These are phyloP conservation scores for Arabidopsis lyrata DNA, from an alignment of 441 rosid genomes.

Conservation along the genomic window DNA sequence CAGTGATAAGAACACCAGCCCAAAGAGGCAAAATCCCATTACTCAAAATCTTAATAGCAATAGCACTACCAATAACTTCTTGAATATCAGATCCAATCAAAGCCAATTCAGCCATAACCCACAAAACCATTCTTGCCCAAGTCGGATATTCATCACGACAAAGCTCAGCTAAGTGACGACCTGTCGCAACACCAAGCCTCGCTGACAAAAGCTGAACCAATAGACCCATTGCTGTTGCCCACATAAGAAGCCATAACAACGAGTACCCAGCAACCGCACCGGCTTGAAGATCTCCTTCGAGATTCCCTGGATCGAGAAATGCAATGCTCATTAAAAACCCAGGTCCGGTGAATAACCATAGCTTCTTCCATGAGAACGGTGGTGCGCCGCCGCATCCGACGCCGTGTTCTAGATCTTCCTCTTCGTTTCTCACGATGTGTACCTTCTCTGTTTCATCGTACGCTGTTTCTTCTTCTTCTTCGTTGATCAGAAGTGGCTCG, in stretches of 20 bases:
- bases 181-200: slow-evolving; percentile 87
- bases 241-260: slow-evolving; percentile 79
- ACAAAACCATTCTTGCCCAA: slow-evolving; percentile 78
- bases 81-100: slow-evolving; percentile 93
- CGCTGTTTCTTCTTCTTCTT: slow-evolving; percentile 53
- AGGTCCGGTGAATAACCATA: slow-evolving; percentile 93
- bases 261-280: slow-evolving; percentile 96
- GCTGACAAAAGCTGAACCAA: slow-evolving; percentile 87
- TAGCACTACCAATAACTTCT: slow-evolving; percentile 95
- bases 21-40: slow-evolving; percentile 81
- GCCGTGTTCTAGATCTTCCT: slow-evolving; percentile 42
- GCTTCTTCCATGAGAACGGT: slow-evolving; percentile 87
- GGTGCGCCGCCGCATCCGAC: slow-evolving; percentile 58
- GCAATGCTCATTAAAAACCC: slow-evolving; percentile 95
- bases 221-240: slow-evolving; percentile 94
- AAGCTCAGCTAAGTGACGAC: slow-evolving; percentile 91
- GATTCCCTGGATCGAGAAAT: slow-evolving; percentile 89
- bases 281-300: slow-evolving; percentile 93
- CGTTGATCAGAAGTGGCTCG: slow-evolving; percentile 50
- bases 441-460: slow-evolving; percentile 73
- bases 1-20: slow-evolving; percentile 87
- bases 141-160: slow-evolving; percentile 93
- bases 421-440: slow-evolving; percentile 58
- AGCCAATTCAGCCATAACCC: slow-evolving; percentile 96
- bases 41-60: slow-evolving; percentile 81